These are phyloP conservation scores for Penicillium glabrum DNA, from an alignment of 2,329 filamentous ascomycete genomes.

Conservation along the genomic window DNA sequence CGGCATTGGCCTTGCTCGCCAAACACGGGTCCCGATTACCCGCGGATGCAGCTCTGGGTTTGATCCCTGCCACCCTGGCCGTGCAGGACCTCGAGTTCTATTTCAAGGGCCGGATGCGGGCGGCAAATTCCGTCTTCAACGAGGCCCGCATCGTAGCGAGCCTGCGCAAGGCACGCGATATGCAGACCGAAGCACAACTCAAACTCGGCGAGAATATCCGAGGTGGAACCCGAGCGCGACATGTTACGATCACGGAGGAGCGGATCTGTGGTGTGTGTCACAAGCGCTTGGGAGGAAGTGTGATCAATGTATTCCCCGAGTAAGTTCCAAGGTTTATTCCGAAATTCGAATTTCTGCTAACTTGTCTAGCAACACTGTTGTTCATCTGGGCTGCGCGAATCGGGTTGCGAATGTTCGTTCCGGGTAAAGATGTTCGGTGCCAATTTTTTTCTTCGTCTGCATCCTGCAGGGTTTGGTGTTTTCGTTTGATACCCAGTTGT, in stretches of 20 bases:
- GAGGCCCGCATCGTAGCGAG: conserved; percentile 75
- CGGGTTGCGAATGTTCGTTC: conserved; percentile 32
- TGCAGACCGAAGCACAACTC: conserved; percentile 72
- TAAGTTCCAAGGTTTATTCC: conserved; percentile 43
- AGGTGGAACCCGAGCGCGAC: conserved; percentile 59
- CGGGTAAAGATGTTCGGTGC: conserved; percentile 15
- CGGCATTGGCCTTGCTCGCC: conserved; percentile 83
- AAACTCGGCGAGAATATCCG: conserved; percentile 66
- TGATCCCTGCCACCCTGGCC: conserved; percentile 79
- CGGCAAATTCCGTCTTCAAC: conserved; percentile 78
- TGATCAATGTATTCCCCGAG: conserved; percentile 85
- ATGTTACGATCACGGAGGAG: conserved; percentile 84
- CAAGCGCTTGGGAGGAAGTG: conserved; percentile 87
- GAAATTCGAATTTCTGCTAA: conserved; percentile 14
- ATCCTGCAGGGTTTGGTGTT: conserved; percentile 10
- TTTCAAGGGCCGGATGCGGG: conserved; percentile 85
- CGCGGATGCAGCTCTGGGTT: conserved; percentile 76
- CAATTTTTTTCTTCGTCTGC: conserved; percentile 1
- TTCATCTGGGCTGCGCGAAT: conserved; percentile 77
- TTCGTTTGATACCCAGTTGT: conserved; percentile 37
- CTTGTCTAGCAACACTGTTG: conserved; percentile 54
- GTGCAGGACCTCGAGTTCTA: conserved; percentile 82
- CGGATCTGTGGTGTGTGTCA: conserved; percentile 89
- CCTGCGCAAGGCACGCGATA: conserved; percentile 74
- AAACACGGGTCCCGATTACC: conserved; percentile 90